phyloP scores from a whole-genome alignment of 805 yeast species.

The Cephaloascus fragrans region DNA sequence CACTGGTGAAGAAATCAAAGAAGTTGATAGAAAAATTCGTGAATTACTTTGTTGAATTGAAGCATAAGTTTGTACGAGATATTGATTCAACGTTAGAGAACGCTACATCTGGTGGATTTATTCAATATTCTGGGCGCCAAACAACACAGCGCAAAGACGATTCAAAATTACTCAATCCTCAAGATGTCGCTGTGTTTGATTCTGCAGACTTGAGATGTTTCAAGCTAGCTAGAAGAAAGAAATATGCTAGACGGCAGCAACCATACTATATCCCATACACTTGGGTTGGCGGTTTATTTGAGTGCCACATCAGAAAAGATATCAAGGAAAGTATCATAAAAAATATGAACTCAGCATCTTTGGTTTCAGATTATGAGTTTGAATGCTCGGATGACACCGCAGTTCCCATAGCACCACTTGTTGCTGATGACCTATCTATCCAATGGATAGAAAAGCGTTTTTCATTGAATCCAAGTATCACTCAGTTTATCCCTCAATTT shows the following conservation, averaged over 20 bases:
- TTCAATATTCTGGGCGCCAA: slow-evolving; percentile 1
- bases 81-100: slow-evolving; percentile 4
- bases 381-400: slow-evolving; percentile 24
- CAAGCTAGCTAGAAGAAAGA: slow-evolving; percentile 46
- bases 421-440: slow-evolving; percentile 43
- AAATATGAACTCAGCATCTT: slow-evolving; percentile 4
- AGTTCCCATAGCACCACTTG: slow-evolving; percentile 42
- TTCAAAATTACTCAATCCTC: background rate
- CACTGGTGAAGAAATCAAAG: slow-evolving; percentile 1
- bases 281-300: slow-evolving; percentile 57
- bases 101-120: background rate
- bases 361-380: slow-evolving; percentile 11
- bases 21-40: slow-evolving; percentile 1
- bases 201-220: slow-evolving; percentile 30
- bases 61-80: slow-evolving; percentile 5
- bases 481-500: slow-evolving; percentile 48
- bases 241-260: slow-evolving; percentile 34
- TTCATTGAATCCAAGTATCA: slow-evolving; percentile 14
- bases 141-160: slow-evolving; percentile 1
- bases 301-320: slow-evolving; percentile 28
- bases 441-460: slow-evolving; percentile 30
- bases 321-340: slow-evolving; percentile 13
- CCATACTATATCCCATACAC: slow-evolving; percentile 44
- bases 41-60: background rate
- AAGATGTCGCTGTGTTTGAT: slow-evolving; percentile 1